Percentiles rank a stretch among this genome's conserved stretches.
These are phyloP conservation scores for Auricularia cornea DNA, from an alignment of 768 basidiomycete species.

Conservation along the genomic window DNA sequence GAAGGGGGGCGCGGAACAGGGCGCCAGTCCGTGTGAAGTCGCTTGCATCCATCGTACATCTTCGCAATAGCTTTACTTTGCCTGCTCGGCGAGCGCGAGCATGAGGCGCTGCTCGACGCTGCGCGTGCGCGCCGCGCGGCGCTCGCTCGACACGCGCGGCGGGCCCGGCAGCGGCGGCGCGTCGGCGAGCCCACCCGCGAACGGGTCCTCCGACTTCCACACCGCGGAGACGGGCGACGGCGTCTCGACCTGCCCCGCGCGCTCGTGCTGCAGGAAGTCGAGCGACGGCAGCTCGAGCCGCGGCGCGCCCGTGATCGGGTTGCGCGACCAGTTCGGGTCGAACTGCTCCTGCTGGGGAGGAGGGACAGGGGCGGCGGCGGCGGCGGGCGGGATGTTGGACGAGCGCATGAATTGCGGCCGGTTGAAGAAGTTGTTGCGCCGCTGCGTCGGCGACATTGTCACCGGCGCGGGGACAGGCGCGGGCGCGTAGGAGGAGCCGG, in stretches of 20 bases:
- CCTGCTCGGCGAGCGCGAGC: not conserved
- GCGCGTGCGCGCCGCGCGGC: not conserved
- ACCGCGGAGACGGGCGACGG: not conserved
- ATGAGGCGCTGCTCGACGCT: not conserved
- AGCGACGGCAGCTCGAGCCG: not conserved
- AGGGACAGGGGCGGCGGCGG: not conserved
- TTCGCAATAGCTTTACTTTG: no score
- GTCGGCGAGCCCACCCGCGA: not conserved
- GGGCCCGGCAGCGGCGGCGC: not conserved
- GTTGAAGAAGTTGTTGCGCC: not conserved
- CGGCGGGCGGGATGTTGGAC: not conserved
- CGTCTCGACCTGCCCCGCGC: not conserved
- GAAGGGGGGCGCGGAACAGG: no score
- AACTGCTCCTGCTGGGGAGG: not conserved
- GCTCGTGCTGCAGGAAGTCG: not conserved
- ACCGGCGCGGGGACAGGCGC: not conserved
- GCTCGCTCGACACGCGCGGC: not conserved
- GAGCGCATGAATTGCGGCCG: not conserved
- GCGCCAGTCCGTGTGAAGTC: no score
- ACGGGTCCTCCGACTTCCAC: not conserved
- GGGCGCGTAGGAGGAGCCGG: no score
- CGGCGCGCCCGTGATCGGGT: not conserved
- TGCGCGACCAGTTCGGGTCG: not conserved
- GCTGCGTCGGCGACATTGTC: not conserved
- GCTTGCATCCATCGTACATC: no score